phyloP scores from a whole-genome alignment of 768 basidiomycete genomes.

The Termitomyces sp. region DNA sequence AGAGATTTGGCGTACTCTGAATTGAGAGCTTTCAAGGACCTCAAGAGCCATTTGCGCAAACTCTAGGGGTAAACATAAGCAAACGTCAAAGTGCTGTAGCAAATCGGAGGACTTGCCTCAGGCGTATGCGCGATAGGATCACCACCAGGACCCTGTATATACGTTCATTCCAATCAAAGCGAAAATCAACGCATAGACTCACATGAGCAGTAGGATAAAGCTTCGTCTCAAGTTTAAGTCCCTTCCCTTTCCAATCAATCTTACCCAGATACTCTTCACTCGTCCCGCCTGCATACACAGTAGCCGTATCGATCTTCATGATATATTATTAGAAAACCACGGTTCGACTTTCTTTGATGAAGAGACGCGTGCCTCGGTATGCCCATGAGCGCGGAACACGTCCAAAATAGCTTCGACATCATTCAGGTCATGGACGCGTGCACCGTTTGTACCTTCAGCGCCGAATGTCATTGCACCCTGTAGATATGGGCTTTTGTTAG shows the following conservation, averaged over 20 bases:
- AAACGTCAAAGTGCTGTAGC: too few relatives aligned
- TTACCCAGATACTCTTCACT: slow-evolving; percentile 55
- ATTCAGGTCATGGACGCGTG: slow-evolving; percentile 38
- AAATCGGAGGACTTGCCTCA: slow-evolving; percentile 19
- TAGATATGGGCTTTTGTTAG: neutral
- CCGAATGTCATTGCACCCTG: slow-evolving; percentile 50
- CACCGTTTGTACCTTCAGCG: slow-evolving; percentile 31
- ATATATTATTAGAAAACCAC: neutral
- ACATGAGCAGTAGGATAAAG: slow-evolving; percentile 38
- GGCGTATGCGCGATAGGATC: slow-evolving; percentile 24
- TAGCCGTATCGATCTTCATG: slow-evolving; percentile 17
- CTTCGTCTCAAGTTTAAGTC: slow-evolving; percentile 58
- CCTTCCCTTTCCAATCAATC: slow-evolving; percentile 45
- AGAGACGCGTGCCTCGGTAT: slow-evolving; percentile 23
- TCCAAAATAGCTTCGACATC: slow-evolving; percentile 48
- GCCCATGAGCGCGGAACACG: slow-evolving; percentile 50
- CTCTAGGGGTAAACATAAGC: slow-evolving; percentile 23
- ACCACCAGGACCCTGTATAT: neutral
- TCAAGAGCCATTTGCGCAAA: slow-evolving; percentile 41
- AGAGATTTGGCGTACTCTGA: slow-evolving; percentile 34
- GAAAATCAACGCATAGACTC: neutral
- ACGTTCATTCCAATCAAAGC: neutral
- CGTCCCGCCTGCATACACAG: slow-evolving; percentile 41
- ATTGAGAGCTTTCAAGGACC: slow-evolving; percentile 42
- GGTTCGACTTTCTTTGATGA: slow-evolving; percentile 17